Evolutionary conservation across 352 stramenopile species (phyloP), one percentile per base, ranked within the genome.

Genomic region (Phytophthora vignae): DNA sequence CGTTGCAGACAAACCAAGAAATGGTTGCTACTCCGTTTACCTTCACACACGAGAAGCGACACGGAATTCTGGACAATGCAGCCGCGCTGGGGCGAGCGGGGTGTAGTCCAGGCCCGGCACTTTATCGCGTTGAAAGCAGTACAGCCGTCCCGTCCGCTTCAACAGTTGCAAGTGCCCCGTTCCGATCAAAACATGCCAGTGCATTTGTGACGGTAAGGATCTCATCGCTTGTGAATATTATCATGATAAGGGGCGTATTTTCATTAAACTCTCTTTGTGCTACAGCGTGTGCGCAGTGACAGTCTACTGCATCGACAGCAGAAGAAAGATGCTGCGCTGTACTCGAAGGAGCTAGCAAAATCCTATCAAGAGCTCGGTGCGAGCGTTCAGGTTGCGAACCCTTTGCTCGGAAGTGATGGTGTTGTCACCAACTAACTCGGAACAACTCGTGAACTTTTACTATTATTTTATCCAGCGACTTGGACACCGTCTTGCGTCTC

Each of bases 321-420:
- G 12, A 61, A 67, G 14, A 77, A 75, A 42, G 62, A 81, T 38
- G 55, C 62, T 33, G 69, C 64, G 7, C 19, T 63, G 21, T 73
- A 87, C 27, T 90, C 84, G 0, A 88, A 85, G 31, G 82, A 90
- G 42, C 70, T 90, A 31, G 81, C 71, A 22, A 87, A 80, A 55
- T 90, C 82, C 10, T 90, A 90, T 54, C 60, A 73, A 8, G 46
- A 90, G 49, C 60, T 90, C 4, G 64, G 76, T 48, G 67, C 48
- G 2, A 82, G 71, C 15, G 66, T 82, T 19, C 69, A 84, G 74
- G 79, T 87, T 17, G 42, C 17, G 42, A 49, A 22, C 22, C 6
- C 10, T 49, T 49, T 4, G 9, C 29, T 33, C 29, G 6, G 7
- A 33, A 33, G 29, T 10, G 29, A 33, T 9, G 25, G 2, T 29